phyloP scores from a whole-genome alignment of 2,329 filamentous ascomycete genomes.

The Alternaria hordeiaustralica region DNA sequence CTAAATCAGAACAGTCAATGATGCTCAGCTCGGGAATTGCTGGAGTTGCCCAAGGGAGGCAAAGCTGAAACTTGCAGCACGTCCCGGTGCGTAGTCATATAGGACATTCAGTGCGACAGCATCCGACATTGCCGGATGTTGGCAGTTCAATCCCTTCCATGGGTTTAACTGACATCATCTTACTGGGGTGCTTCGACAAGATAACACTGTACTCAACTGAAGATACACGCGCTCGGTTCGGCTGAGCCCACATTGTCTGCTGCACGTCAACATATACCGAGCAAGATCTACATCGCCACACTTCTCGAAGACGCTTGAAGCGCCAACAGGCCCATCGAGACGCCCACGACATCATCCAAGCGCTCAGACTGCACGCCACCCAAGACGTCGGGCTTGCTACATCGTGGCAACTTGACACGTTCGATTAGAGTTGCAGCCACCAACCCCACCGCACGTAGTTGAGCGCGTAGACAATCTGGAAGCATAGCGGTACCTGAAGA shows the following conservation, averaged over 20 bases:
- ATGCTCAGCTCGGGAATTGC: not conserved
- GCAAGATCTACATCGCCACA: slow-evolving; percentile 7
- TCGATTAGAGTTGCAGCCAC: slow-evolving; percentile 38
- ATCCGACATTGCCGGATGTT: not conserved
- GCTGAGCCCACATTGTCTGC: slow-evolving; percentile 7
- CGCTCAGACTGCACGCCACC: slow-evolving; percentile 12
- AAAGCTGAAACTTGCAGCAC: not conserved
- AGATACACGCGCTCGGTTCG: slow-evolving; percentile 8
- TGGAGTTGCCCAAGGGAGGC: not conserved
- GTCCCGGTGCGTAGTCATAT: not conserved
- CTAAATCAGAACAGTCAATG: not conserved
- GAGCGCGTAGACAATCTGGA: slow-evolving; percentile 29
- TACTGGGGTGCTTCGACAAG: slow-evolving; percentile 11
- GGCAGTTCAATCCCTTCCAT: not conserved
- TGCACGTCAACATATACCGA: slow-evolving; percentile 6
- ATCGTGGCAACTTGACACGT: slow-evolving; percentile 19
- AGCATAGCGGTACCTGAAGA: slow-evolving; percentile 25
- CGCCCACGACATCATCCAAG: slow-evolving; percentile 18
- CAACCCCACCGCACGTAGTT: slow-evolving; percentile 8
- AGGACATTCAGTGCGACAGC: not conserved
- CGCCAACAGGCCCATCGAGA: slow-evolving; percentile 17
- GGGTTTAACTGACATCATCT: not conserved
- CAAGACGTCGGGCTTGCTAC: slow-evolving; percentile 7
- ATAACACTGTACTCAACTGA: slow-evolving; percentile 8
- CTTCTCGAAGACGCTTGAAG: slow-evolving; percentile 9